Base-by-base conservation (phyloP, 768 basidiomycete genomes). In the Mrakia gelida region DNA sequence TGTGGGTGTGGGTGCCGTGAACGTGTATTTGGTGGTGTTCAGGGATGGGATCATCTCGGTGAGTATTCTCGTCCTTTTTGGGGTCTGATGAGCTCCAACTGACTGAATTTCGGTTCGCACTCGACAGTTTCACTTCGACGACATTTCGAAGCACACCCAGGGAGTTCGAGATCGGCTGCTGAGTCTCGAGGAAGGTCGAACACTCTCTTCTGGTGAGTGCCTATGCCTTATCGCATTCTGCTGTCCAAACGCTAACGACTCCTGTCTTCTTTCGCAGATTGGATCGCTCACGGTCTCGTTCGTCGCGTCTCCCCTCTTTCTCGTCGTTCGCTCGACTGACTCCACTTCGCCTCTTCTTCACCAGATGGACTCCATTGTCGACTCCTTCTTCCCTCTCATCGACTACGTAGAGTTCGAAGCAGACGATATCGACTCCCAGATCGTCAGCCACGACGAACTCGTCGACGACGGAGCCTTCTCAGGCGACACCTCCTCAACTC, bases 21-120 rank as follows among this genome's bases (percentile, higher is more conserved):
- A 92, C 82, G 87, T 96, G n/a, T 97, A 96, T 84, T 85, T 98
- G 34, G 89, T 92, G 5, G 92, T 97, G 16, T 95, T 96, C 82
- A 88, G 89, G 26, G 93, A 93, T 81, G 95, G 95, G 11, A 91
- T 98, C 79, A 80, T 87, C 38, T 86, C 86, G 75, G 86, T 87
- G 75, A 80, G 86, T 84, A 21, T 77, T 73, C 70, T 26, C 80
- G 16, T 38, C n/a, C 23, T 38, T 16, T 38, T 65, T 38, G 38
- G 30, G 16, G 16, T 45, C 6, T 34, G 18, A 15, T 49, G 34
- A 30, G 2, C 45, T 8, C 5, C 23, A 2, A 34, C 34, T 75
- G 30, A 38, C 4, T 61, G 41, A 5, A 1, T 18, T 63, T 49
- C 30, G 30, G 11, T 30, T 49, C 52, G 34, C 45, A 49, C 16